phyloP scores from a whole-genome alignment of 805 yeast species.

The Yamadazyma insecticola region DNA sequence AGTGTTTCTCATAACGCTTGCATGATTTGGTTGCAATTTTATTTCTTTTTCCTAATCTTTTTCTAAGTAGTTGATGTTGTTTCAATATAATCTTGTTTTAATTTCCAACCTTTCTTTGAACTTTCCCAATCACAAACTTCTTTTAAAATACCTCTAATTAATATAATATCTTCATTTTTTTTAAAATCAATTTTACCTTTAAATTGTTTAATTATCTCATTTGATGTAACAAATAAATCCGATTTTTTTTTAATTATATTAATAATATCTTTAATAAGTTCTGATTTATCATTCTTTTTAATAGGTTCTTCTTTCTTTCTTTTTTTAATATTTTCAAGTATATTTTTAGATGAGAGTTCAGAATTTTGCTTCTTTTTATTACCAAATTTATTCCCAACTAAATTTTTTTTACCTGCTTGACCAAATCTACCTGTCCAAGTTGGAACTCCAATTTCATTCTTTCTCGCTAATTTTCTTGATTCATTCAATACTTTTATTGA shows the following conservation, averaged over 20 bases:
- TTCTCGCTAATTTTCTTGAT: slow-evolving; percentile 52
- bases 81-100: slow-evolving; percentile 46
- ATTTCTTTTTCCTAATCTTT: too few relatives aligned
- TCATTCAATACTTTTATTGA: slow-evolving; percentile 55
- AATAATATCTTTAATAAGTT: slow-evolving; percentile 6
- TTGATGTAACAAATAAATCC: slow-evolving; percentile 5
- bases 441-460: slow-evolving; percentile 65
- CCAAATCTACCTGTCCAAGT: slow-evolving; percentile 98
- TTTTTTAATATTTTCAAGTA: slow-evolving; percentile 6
- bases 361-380: slow-evolving; percentile 1
- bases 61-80: too few relatives aligned
- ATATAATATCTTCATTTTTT: slow-evolving; percentile 49
- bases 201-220: slow-evolving; percentile 7
- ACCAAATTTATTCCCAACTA: slow-evolving; percentile 1
- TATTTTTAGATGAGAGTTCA: slow-evolving; percentile 32
- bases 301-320: too few relatives aligned
- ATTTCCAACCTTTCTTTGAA: slow-evolving; percentile 56
- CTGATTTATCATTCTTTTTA: slow-evolving; percentile 17
- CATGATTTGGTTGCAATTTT: too few relatives aligned
- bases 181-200: slow-evolving; percentile 13
- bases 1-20: too few relatives aligned
- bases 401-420: slow-evolving; percentile 55
- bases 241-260: neutral
- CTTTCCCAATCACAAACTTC: slow-evolving; percentile 66
- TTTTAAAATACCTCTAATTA: slow-evolving; percentile 63